These are phyloP conservation scores for Sarocladium oryzae DNA, from an alignment of 2,329 filamentous ascomycete genomes.

Conservation along the genomic window DNA sequence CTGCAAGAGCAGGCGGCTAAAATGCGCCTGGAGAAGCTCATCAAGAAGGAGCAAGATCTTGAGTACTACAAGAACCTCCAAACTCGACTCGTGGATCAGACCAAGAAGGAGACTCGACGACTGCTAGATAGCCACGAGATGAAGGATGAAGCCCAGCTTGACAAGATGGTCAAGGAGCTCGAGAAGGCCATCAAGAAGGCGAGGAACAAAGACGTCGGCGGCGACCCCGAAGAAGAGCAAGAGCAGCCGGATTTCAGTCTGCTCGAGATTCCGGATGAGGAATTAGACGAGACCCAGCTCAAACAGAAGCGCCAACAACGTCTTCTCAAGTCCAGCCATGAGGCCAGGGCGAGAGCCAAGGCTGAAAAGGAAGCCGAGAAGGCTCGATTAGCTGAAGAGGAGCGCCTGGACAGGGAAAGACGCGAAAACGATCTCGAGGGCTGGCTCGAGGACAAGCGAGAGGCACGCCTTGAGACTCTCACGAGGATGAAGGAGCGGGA, in stretches of 20 bases:
- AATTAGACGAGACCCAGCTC: slow-evolving; percentile 83
- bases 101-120: slow-evolving; percentile 85
- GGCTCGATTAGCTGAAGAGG: slow-evolving; percentile 74
- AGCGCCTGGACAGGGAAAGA: slow-evolving; percentile 74
- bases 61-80: slow-evolving; percentile 90
- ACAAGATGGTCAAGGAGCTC: slow-evolving; percentile 78
- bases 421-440: slow-evolving; percentile 76
- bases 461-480: slow-evolving; percentile 62
- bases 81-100: slow-evolving; percentile 61
- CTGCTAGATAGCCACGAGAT: slow-evolving; percentile 86
- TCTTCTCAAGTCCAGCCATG: slow-evolving; percentile 89
- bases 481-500: slow-evolving; percentile 91
- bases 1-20: slow-evolving; percentile 95
- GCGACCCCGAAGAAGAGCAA: slow-evolving; percentile 70
- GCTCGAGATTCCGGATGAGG: slow-evolving; percentile 81
- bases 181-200: slow-evolving; percentile 87
- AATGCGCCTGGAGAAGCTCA: slow-evolving; percentile 90
- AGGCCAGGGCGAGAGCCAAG: slow-evolving; percentile 88
- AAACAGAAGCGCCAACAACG: slow-evolving; percentile 92
- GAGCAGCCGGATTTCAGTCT: slow-evolving; percentile 82
- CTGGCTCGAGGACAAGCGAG: slow-evolving; percentile 79
- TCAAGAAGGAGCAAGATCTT: slow-evolving; percentile 91
- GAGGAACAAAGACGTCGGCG: slow-evolving; percentile 86
- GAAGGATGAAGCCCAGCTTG: slow-evolving; percentile 82
- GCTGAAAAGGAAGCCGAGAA: slow-evolving; percentile 93